These are phyloP conservation scores for Thuidium tamariscinum DNA, from an alignment of 225 moss, liverwort and hornwort species.

Conservation along the genomic window DNA sequence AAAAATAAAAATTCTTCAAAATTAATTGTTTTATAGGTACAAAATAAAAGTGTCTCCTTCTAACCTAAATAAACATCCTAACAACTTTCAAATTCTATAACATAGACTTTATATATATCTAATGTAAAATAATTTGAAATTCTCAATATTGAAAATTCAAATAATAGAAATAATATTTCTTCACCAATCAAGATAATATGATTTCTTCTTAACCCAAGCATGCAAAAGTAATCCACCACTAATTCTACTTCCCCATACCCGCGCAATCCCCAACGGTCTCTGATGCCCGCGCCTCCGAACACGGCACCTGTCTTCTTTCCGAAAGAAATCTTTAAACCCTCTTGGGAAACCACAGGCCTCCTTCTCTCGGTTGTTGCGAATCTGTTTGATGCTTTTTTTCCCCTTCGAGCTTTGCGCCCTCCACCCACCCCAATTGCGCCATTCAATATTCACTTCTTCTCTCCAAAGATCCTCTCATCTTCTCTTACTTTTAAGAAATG, in stretches of 20 bases:
- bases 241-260: not conserved
- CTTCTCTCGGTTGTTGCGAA: not conserved
- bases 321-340: not conserved
- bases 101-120: too few relatives aligned
- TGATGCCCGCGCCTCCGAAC: not conserved
- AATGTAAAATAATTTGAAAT: not conserved
- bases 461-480: not conserved
- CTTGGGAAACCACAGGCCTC: not conserved
- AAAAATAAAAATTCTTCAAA: too few relatives aligned
- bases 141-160: not conserved
- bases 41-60: not conserved
- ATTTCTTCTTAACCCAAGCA: not conserved
- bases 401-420: not conserved
- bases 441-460: not conserved
- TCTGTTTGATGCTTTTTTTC: not conserved
- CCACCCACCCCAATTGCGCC: not conserved
- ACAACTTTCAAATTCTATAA: fast-evolving
- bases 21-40: fast-evolving
- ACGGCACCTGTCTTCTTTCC: not conserved
- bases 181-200: not conserved
- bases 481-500: not conserved
- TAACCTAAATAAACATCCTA: not conserved
- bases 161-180: not conserved
- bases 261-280: not conserved
- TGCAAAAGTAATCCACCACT: not conserved